Evolutionary conservation across 495 filamentous ascomycete species (phyloP).

Genomic region (Penicillium tannophilum): DNA sequence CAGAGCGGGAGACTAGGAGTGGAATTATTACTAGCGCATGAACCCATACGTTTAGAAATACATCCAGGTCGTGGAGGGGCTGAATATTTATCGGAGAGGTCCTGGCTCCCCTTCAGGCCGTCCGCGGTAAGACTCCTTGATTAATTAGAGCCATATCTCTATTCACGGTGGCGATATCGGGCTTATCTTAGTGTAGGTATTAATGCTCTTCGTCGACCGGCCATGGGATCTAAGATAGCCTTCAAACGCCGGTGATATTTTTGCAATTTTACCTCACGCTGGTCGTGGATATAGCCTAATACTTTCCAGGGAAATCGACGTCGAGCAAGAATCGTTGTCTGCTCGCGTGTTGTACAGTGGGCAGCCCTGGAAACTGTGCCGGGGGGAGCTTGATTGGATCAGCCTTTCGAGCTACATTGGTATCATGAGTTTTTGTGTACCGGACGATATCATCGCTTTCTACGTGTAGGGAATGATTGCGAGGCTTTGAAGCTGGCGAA

Average conservation of each 20-base stretch:
- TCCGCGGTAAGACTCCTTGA: conserved; percentile 20
- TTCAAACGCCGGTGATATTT: conserved; percentile 37
- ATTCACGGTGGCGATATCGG: conserved; percentile 37
- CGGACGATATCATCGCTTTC: conserved; percentile 15
- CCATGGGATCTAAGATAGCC: too few species aligned
- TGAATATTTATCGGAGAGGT: conserved; percentile 43
- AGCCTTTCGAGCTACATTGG: conserved; percentile 13
- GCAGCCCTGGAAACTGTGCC: conserved; percentile 22
- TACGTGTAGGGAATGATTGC: conserved; percentile 8
- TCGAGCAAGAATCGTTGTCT: conserved; percentile 21
- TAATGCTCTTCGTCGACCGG: conserved; percentile 32
- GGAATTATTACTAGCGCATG: conserved; percentile 48
- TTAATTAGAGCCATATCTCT: conserved; percentile 38
- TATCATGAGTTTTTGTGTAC: conserved; percentile 18
- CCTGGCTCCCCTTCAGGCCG: conserved; percentile 35
- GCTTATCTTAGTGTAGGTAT: conserved; percentile 33
- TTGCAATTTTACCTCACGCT: too few species aligned
- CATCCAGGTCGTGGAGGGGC: conserved; percentile 42
- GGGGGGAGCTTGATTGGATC: conserved; percentile 21
- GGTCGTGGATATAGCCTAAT: conserved; percentile 6
- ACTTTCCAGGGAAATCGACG: conserved; percentile 16
- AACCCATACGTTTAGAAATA: conserved; percentile 39
- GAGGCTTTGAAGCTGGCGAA: too few species aligned
- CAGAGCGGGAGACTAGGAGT: conserved; percentile 49
- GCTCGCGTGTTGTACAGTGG: conserved; percentile 46